These are phyloP conservation scores for Phialophora verrucosa DNA, from an alignment of 2,329 filamentous ascomycete genomes.

Conservation along the genomic window DNA sequence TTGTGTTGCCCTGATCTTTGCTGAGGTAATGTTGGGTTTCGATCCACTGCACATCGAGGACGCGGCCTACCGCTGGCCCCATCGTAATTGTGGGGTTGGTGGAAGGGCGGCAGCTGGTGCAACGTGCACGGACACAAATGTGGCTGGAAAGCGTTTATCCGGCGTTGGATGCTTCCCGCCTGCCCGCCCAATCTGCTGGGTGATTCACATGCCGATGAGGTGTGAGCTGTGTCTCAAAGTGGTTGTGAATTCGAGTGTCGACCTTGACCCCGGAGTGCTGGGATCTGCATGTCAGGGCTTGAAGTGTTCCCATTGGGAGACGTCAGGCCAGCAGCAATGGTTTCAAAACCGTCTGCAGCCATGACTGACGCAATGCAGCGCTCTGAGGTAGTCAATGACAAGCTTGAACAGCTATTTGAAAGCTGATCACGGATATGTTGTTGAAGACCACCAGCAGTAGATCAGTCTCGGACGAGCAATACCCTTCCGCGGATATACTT, in stretches of 20 bases:
- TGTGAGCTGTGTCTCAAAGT: conserved; percentile 15
- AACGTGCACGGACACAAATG: background rate
- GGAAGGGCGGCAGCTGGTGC: background rate
- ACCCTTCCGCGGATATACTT: background rate
- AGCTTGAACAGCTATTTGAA: conserved; percentile 1
- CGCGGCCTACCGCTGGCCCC: background rate
- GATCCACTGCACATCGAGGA: conserved; percentile 1
- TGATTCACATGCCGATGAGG: background rate
- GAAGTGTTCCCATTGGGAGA: conserved; percentile 8
- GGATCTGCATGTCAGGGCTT: background rate
- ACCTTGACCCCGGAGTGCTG: background rate
- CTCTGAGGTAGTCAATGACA: background rate
- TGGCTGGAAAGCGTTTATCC: conserved; percentile 20
- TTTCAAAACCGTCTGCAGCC: conserved; percentile 1
- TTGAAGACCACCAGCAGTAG: background rate
- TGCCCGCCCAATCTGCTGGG: background rate
- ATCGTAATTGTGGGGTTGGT: conserved; percentile 2
- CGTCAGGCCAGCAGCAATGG: conserved; percentile 7
- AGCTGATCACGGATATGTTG: background rate
- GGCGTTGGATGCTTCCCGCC: background rate
- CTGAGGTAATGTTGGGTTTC: conserved; percentile 8
- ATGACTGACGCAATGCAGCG: background rate
- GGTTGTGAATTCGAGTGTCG: background rate
- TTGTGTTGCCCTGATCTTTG: background rate
- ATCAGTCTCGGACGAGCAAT: background rate